Evolutionary conservation across 805 yeast species (phyloP), one percentile per base, ranked within the genome.

Genomic region (Starmera dryadoides): DNA sequence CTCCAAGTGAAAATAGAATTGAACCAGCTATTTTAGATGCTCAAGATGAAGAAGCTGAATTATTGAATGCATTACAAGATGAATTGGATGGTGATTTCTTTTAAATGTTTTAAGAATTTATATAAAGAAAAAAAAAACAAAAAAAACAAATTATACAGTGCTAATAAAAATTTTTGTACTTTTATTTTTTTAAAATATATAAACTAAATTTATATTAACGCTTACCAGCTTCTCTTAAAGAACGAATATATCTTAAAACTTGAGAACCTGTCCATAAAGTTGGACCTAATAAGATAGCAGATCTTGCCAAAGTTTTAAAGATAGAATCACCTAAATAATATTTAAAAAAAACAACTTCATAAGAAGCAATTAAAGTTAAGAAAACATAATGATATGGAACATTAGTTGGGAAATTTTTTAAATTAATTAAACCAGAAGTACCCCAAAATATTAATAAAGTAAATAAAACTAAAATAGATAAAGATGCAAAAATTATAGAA

Each of bases 1-100:
- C 96, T 7, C 59, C 59, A 36, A 55, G 57, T 42, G 46, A 44
- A 17, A 55, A 50, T 42, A 50, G 51, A 41, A 42, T 39, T n/a
- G 47, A 47, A 33, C 37, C 41, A 3, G 6, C 17, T 12, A 17
- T 12, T 20, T 20, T 40, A 2, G 47, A 43, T 3, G 45, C 43
- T 34, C 46, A 48, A 3, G 53, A 47, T 35, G 54, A 51, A 19
- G 58, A 53, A 37, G 48, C 50, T 9, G 58, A 53, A 40, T 31
- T 52, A 35, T 37, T 52, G 31, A 48, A 47, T 30, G 54, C 52
- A 2, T 41, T 55, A 22, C 51, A 54, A 40, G 58, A 53, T 23
- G 55, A 50, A 23, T 43, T 48, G 19, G 58, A 53, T 17, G 55
- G 47, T 15, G 58, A 53, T 23, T 40, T 51, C 33, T 53, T 53